These are phyloP conservation scores for Fusarium denticulatum DNA, from an alignment of 2,329 filamentous ascomycete genomes.

Conservation along the genomic window DNA sequence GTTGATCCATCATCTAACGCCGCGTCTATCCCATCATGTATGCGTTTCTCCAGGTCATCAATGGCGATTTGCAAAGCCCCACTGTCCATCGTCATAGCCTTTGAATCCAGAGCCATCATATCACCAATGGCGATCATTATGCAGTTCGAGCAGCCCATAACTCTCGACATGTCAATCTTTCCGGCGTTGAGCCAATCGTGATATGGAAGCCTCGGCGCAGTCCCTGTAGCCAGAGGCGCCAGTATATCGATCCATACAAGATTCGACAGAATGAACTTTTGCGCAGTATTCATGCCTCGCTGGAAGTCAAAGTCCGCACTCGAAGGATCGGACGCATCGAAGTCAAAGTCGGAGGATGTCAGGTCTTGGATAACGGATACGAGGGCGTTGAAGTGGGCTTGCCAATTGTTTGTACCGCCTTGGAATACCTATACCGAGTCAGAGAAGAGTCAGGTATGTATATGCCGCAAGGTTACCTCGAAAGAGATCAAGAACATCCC, in stretches of 20 bases:
- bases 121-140: slow-evolving; percentile 35
- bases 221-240: slow-evolving; percentile 16
- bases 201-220: slow-evolving; percentile 7
- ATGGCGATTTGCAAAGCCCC: neutral
- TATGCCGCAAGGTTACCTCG: slow-evolving; percentile 12
- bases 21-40: neutral
- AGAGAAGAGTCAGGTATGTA: fast-evolving
- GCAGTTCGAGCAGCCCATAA: slow-evolving; percentile 38
- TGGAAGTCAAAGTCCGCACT: slow-evolving; percentile 12
- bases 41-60: neutral
- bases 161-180: slow-evolving; percentile 24
- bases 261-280: slow-evolving; percentile 30
- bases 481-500: slow-evolving; percentile 43
- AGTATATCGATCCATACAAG: slow-evolving; percentile 39
- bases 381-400: slow-evolving; percentile 34
- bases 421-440: slow-evolving; percentile 19
- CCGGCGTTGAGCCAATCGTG: slow-evolving; percentile 14
- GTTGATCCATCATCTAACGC: neutral
- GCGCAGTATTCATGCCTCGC: slow-evolving; percentile 26
- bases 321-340: neutral
- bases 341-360: neutral
- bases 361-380: slow-evolving; percentile 15
- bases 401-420: slow-evolving; percentile 34
- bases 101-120: neutral
- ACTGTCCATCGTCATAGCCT: neutral